Evolutionary conservation across 2,329 filamentous ascomycete species (phyloP).

Genomic region (Aspergillus ochraceoroseus): DNA sequence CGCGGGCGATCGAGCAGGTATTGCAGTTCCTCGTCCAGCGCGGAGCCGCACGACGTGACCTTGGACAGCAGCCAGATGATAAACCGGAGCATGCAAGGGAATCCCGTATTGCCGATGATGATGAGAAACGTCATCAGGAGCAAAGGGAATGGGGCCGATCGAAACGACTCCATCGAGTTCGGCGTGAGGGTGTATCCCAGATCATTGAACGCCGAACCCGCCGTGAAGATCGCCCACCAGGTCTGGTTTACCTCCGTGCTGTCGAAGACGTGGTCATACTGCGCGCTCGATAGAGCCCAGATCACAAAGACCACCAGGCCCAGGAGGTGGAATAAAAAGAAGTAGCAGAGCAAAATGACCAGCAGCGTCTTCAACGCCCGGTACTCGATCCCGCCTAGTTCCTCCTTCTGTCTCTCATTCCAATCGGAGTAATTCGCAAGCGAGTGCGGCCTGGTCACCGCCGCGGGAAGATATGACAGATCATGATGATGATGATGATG

Average conservation of each 20-base stretch:
- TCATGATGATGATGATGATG: constrained; percentile 18
- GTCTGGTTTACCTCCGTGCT: constrained; percentile 55
- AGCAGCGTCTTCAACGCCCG: constrained; percentile 78
- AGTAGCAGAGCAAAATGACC: constrained; percentile 69
- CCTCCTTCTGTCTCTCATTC: constrained; percentile 80
- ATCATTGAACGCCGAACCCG: constrained; percentile 84
- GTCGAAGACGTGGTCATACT: constrained; percentile 60
- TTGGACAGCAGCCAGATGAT: constrained; percentile 79
- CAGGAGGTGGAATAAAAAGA: constrained; percentile 70
- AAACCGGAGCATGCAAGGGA: constrained; percentile 86
- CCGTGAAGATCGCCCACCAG: constrained; percentile 88
- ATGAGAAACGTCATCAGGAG: constrained; percentile 78
- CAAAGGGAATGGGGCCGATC: constrained; percentile 66
- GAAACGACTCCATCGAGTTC: constrained; percentile 87
- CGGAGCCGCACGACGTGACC: constrained; percentile 57
- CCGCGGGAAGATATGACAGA: constrained; percentile 66
- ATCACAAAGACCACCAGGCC: constrained; percentile 66
- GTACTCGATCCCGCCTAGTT: constrained; percentile 91
- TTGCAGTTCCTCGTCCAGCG: constrained; percentile 75
- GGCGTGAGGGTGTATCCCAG: constrained; percentile 83
- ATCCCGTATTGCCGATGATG: constrained; percentile 86
- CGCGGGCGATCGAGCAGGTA: constrained; percentile 90
- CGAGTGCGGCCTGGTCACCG: constrained; percentile 87
- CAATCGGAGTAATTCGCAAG: constrained; percentile 88
- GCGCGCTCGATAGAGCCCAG: constrained; percentile 63